Percentiles rank a stretch among this genome's conserved stretches.
phyloP scores from a whole-genome alignment of 2,329 filamentous ascomycete genomes.

The Mycosphaerella arachidis region DNA sequence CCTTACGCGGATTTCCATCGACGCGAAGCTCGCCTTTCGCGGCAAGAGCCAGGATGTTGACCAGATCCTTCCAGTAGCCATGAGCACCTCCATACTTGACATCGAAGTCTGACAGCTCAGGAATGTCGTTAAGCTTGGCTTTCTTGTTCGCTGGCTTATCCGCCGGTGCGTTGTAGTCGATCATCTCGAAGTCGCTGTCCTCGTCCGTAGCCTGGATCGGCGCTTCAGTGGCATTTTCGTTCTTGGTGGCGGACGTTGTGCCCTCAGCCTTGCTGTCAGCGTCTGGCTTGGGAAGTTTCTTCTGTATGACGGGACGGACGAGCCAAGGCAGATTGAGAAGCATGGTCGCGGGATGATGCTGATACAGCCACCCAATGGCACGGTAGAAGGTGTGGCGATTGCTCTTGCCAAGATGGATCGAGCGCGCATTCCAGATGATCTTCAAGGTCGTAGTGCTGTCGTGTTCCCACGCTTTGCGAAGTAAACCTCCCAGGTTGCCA shows the following conservation, averaged over 20 bases:
- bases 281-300: constrained; percentile 42
- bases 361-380: constrained; percentile 49
- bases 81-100: constrained; percentile 46
- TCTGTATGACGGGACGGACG: constrained; percentile 52
- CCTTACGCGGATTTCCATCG: constrained; percentile 35
- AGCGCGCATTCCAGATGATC: constrained; percentile 57
- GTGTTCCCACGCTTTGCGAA: constrained; percentile 48
- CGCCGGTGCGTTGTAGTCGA: constrained; percentile 10
- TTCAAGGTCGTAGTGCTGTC: constrained; percentile 51
- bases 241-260: neutral
- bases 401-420: constrained; percentile 58
- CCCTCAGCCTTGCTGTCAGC: constrained; percentile 22
- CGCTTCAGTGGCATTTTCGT: constrained; percentile 35
- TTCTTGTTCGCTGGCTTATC: constrained; percentile 17
- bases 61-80: constrained; percentile 60
- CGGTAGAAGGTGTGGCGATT: constrained; percentile 44
- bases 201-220: constrained; percentile 27
- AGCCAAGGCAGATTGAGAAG: constrained; percentile 53
- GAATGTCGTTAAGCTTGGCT: constrained; percentile 18
- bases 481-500: constrained; percentile 38
- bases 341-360: constrained; percentile 53
- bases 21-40: constrained; percentile 46
- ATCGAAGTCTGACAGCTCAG: constrained; percentile 19
- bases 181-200: constrained; percentile 24
- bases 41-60: constrained; percentile 54